Conservation (phyloP, 2,329 filamentous ascomycete genomes). For the Cadophora gregata region DNA sequence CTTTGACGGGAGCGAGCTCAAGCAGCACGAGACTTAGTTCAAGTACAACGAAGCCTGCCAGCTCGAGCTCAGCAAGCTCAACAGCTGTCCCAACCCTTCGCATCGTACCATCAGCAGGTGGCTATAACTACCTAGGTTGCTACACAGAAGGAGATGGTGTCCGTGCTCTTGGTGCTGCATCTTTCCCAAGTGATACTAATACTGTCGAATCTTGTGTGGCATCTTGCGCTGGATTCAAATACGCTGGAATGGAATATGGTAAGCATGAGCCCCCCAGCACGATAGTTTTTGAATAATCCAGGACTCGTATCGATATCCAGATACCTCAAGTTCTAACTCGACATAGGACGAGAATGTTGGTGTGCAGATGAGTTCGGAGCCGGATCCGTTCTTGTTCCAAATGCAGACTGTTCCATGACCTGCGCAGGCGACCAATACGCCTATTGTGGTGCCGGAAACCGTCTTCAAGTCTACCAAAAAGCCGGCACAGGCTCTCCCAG, state of each 20-base stretch:
- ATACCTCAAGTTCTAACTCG: background rate
- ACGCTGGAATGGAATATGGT: conserved; percentile 46
- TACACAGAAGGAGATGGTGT: conserved; percentile 30
- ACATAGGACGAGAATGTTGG: conserved; percentile 40
- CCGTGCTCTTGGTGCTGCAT: conserved; percentile 28
- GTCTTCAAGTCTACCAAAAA: conserved; percentile 37
- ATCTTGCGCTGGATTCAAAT: conserved; percentile 42
- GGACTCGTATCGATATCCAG: background rate
- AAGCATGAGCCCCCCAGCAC: background rate
- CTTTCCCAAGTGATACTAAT: conserved; percentile 25
- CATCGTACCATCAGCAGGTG: conserved; percentile 32
- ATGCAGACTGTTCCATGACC: conserved; percentile 34
- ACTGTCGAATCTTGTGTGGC: conserved; percentile 32
- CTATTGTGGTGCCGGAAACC: conserved; percentile 44
- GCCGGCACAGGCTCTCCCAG: conserved; percentile 22
- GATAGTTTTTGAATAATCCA: background rate
- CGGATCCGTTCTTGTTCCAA: conserved; percentile 24
- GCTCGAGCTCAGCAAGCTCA: conserved; percentile 13
- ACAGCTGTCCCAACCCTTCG: conserved; percentile 31
- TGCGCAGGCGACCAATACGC: conserved; percentile 41
- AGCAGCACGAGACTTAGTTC: conserved; percentile 10
- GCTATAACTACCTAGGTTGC: conserved; percentile 37
- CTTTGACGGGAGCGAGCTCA: background rate
- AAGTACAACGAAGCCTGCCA: background rate
- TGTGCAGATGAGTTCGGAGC: conserved; percentile 41